Evolutionary conservation across 139 green algal species (phyloP), one percentile per base, ranked within the genome.

Genomic region (Parachlorella kessleri): DNA sequence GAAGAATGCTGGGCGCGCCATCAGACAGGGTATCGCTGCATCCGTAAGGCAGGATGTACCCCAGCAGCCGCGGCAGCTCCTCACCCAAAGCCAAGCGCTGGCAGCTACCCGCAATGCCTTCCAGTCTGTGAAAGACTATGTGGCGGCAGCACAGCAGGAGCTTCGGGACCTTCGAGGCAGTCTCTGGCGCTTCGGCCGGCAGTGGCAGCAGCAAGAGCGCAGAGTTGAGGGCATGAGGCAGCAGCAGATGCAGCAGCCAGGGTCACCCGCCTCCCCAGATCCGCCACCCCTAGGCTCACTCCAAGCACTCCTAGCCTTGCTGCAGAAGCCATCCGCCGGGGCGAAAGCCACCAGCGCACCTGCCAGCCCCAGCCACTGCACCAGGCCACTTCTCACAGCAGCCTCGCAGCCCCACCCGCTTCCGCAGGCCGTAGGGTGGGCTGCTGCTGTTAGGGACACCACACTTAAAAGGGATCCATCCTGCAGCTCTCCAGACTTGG

Each of bases 81-180:
- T 41, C 4, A 55, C 66, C 3, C 66, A 69, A 33, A 14, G 53
- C 9, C 35, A 75, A 32, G 42, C 36, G 35, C 66, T 81, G 42
- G 66, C 36, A 23, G 42, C 42, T 33, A 81, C 42, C 9, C 28
- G 37, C 23, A 53, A 33, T 0, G 66, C 66, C 7, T 81, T 81
- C 38, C 32, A 24, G 14, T 48, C 75, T 0, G 75, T 81, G 36
- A 81, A 75, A 33, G 42, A 32, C 5, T 81, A 69, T 41, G 75
- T 81, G 38, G 66, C 42, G 2, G 75, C 72, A 28, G 75, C 75
- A 4, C 23, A 9, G 28, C 42, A 59, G 35, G 40, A 81, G 66
- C 75, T 81, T 48, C 10, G 10, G 21, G 26, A 42, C 32, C 35
- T 79, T 63, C 40, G 42, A 3, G 9, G n/a, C 6, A 41, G 74